These are phyloP conservation scores for Rhizopus sp. DNA, from an alignment of 371 early-diverging fungal genomes.

Conservation along the genomic window DNA sequence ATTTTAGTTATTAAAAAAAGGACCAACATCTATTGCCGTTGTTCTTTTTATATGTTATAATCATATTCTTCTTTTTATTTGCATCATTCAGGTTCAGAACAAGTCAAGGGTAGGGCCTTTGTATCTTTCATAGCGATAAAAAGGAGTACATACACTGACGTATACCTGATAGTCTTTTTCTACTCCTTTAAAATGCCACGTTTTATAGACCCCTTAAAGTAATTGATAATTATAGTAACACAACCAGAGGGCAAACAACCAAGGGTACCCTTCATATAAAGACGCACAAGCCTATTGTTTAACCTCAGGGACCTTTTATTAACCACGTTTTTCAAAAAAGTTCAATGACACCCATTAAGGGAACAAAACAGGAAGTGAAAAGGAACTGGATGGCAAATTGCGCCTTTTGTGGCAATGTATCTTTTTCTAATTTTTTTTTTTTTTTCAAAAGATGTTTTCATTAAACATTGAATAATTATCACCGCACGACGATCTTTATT, in stretches of 20 bases:
- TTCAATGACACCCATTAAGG: not conserved
- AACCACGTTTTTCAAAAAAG: not conserved
- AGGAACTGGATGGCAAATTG: too few species aligned
- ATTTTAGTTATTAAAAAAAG: not conserved
- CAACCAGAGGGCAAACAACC: not conserved
- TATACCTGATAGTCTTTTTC: not conserved
- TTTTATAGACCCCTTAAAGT: not conserved
- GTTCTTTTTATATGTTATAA: not conserved
- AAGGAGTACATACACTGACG: not conserved
- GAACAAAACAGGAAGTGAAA: too few species aligned
- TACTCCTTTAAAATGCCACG: conserved; percentile 2
- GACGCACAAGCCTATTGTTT: not conserved
- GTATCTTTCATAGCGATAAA: too few species aligned
- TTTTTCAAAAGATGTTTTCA: too few species aligned
- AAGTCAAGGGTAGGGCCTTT: not conserved
- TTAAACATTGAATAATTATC: too few species aligned
- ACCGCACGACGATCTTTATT: too few species aligned
- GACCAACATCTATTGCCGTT: not conserved
- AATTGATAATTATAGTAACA: not conserved
- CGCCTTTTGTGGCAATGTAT: too few species aligned
- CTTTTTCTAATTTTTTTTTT: too few species aligned
- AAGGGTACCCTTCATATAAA: not conserved
- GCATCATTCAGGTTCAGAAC: too few species aligned
- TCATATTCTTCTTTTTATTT: too few species aligned
- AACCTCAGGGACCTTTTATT: not conserved